Percentiles rank a stretch among this genome's conserved stretches.
Conservation (phyloP, 306 rosid species). For the Sechiopsis laciniata region DNA sequence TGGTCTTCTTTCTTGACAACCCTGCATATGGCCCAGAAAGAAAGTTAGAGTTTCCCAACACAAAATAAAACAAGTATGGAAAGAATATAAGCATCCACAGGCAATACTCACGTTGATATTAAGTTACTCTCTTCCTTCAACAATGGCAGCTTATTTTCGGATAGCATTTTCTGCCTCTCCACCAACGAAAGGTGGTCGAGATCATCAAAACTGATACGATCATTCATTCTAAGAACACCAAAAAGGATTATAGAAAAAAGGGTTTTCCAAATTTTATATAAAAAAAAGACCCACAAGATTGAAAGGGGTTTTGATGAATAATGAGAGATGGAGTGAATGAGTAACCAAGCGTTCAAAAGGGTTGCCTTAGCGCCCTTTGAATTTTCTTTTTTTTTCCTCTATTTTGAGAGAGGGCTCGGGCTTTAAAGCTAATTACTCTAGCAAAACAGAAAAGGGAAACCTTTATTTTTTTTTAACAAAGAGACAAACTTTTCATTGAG, state of each 20-base stretch:
- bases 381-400: background rate
- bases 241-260: background rate
- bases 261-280: background rate
- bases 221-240: background rate
- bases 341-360: background rate
- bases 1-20: slow-evolving; percentile 1
- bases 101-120: background rate
- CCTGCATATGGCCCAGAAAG: background rate
- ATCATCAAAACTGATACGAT: slow-evolving; percentile 4
- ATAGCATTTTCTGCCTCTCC: slow-evolving; percentile 9
- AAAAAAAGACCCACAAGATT: background rate
- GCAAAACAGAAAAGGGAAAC: background rate
- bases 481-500: too few relatives aligned
- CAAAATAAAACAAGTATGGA: background rate
- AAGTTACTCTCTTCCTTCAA: background rate
- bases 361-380: background rate
- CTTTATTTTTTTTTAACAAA: too few relatives aligned
- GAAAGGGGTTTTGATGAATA: background rate
- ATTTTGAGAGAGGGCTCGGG: background rate
- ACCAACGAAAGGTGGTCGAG: slow-evolving; percentile 16
- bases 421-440: background rate
- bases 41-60: background rate
- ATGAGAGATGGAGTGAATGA: background rate
- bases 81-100: background rate
- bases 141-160: background rate